Evolutionary conservation across 140 eudicot genomes (phyloP), one percentile per base, ranked within the genome.

Genomic region (Erigeron philadelphicus): DNA sequence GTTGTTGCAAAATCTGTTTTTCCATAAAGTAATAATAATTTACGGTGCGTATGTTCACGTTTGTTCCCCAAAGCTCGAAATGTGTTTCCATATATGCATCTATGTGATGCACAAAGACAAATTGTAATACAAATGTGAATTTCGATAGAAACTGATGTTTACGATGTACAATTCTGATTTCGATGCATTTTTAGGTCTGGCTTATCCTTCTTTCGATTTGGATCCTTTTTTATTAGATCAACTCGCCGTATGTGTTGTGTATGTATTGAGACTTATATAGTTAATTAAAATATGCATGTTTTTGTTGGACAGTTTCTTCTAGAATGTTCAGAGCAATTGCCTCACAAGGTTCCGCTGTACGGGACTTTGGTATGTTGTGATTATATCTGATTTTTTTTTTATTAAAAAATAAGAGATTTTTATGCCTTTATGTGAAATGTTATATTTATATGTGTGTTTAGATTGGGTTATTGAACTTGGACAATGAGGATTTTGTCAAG

Each of bases 391-490:
- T 56, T 52, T 53, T 46, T 46, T 49, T 25, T 21, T 3, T 15
- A 10, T 5, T 63, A 12, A 9, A 31, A 31, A 31, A 31, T 4
- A 5, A 31, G 38, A 31, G 0, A 31, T 0, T 31, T 41, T 25
- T 53, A 18, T 50, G 57, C 13, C 11, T 10, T 56, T 57, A 4
- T 57, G 7, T 57, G 23, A 59, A 47, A 54, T 56, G 18, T 18
- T 0, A 62, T 55, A 23, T 25, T 45, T 25, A 8, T 61, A 63
- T 57, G 56, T 35, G 57, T 65, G 46, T 78, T 60, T 68, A 93
- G 98, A 85, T 94, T 81, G 99, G 99, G 73, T 78, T 94, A 55
- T 50, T 94, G 84, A 90, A 94, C 70, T 75, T 94, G 84, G 97
- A 94, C 78, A 80, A 90, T 66, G 97, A 94, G 76, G 95, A 86